A percentile compares a stretch with the other conserved stretches of the same genome.
Evolutionary conservation across 306 rosid species (phyloP).

Genomic region (Oxytropis ochrocephala): DNA sequence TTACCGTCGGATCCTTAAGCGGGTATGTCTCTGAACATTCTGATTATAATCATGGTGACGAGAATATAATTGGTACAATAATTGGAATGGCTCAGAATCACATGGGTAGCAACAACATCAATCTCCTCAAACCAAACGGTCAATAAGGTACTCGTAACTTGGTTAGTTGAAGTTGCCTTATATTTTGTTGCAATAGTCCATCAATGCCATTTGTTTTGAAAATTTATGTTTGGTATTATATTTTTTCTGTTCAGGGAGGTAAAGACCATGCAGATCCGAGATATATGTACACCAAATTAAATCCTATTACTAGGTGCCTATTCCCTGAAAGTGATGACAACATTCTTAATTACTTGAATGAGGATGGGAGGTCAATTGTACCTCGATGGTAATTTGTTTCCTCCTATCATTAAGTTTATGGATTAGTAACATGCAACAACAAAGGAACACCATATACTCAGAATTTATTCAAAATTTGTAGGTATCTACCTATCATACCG

Average conservation of each 20-base stretch:
- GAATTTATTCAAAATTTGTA: constrained; percentile 7
- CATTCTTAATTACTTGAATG: constrained; percentile 83
- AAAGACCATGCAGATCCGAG: constrained; percentile 90
- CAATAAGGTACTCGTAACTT: constrained; percentile 89
- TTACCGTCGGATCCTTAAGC: constrained; percentile 82
- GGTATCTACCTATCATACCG: constrained; percentile 87
- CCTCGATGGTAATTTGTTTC: constrained; percentile 59
- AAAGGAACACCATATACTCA: neutral
- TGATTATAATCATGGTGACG: constrained; percentile 91
- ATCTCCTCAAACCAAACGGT: constrained; percentile 85
- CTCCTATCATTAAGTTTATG: neutral
- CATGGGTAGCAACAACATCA: constrained; percentile 87
- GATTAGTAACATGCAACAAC: neutral
- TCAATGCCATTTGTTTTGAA: neutral
- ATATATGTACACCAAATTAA: constrained; percentile 61
- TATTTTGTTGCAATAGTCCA: neutral
- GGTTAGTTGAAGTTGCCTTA: constrained; percentile 30
- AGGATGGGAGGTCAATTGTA: constrained; percentile 81
- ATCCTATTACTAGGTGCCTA: constrained; percentile 55
- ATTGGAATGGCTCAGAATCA: constrained; percentile 91
- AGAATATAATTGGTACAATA: constrained; percentile 78
- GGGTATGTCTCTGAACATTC: constrained; percentile 93
- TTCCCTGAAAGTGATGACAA: constrained; percentile 77
- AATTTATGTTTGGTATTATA: neutral
- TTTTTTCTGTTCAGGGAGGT: constrained; percentile 57